Evolutionary conservation across 1,284 basidiomycete species (phyloP), one percentile per base, ranked within the genome.

Genomic region (Afroboletus lepidellus): DNA sequence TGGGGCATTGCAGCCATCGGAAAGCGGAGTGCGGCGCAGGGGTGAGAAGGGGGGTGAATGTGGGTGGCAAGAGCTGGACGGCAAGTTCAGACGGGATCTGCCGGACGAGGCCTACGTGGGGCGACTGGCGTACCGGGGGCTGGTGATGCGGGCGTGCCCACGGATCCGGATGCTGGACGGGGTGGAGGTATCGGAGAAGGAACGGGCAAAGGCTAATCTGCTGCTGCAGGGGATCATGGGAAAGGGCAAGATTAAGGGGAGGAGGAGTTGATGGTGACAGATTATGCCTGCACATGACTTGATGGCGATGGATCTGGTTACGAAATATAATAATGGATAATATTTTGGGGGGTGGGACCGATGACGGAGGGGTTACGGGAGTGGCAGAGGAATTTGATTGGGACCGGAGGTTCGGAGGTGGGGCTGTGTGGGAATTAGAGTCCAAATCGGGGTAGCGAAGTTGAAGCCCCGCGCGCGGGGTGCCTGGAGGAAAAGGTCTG

Each of bases 31-130:
- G 65, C 61, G 69, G 62, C 51, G 60, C 59, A 63, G 66, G 67
- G 63, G 69, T 61, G 63, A 69, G 61, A 65, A 66, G 61, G 53
- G 48, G 25, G 36, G 20, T 0, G 70, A 59, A 53, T 62, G 59
- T 57, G 73, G 70, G 51, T 90, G 87, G 92, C 74, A 83, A 58
- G 84, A 85, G 59, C 74, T 92, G 64, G 94, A 98, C 72, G 75
- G 76, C 8, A 87, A 89, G 65, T 97, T 94, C 77, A 84, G 94
- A 39, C 84, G 89, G 65, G 86, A 90, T 59, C 77, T 98, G 51
- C 94, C 94, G 41, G 89, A 97, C 72, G 85, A 83, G 54, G 82
- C 81, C 69, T 96, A 96, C 69, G 81, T 89, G 46, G 88, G 87
- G 36, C 83, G 94, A 36, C 77, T 94, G 39, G 88, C 85, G 38